Base-by-base conservation (phyloP, 192 early-diverging fungal genomes). In the Entomortierella lignicola region DNA sequence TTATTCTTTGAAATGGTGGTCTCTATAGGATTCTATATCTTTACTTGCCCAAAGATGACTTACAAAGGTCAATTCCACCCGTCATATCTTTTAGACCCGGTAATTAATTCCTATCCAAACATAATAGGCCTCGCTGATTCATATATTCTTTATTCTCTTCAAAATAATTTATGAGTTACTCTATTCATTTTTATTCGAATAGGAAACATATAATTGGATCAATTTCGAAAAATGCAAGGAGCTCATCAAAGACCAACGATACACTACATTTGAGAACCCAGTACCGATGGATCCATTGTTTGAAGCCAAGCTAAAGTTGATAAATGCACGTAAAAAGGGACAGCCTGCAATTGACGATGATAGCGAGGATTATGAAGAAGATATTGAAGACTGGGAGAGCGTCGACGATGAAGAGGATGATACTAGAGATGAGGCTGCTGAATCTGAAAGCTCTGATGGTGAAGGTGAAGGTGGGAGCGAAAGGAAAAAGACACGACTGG, bases 41-140 rank as follows among this genome's bases (percentile, higher is more conserved):
- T 97, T 50, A 84, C 85, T 15, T 98, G 96, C 67, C 84, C 74
- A 29, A 98, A 99, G 75, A 99, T 99, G 98, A 84, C 85, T 3
- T 99, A 99, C 82, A 99, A 99, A 75, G 93, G 88, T 8, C 90
- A 94, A 47, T 97, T 92, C 84, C 84, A 88, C 21, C 96, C 96
- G 0, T 94, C 94, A 0, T 90, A 91, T 20, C 81, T 99, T 37
- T 81, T 94, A 17, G 97, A 97, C 65, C 89, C 93, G 41, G 82
- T 84, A 65, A 68, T 71, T 52, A 60, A 2, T 17, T 10, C n/a
- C n/a, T n/a, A n/a, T n/a, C n/a, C n/a, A n/a, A n/a, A n/a, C n/a
- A n/a, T n/a, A n/a, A n/a, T n/a, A n/a, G n/a, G n/a, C n/a, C 50
- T 52, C 30, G 18, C 0, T 39, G n/a, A 29, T 34, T 17, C 15